Conservation (phyloP, 495 filamentous ascomycete species). For the Clavariopsis aquatica region DNA sequence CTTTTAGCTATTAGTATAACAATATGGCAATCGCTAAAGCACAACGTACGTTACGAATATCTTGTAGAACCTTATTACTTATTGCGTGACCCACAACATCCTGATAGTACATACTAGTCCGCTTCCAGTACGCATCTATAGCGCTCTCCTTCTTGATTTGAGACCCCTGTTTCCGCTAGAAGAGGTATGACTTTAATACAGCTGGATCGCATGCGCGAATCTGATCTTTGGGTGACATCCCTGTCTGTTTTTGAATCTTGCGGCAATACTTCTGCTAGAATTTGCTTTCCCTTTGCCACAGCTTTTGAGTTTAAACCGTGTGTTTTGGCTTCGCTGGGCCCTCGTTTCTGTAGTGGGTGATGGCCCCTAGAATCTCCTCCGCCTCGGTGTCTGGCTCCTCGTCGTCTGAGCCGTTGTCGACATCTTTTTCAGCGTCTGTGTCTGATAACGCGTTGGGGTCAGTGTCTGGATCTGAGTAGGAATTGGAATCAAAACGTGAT, state of each 20-base stretch:
- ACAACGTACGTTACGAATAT: constrained; percentile 22
- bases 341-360: constrained; percentile 6
- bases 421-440: not conserved
- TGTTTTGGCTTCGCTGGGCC: constrained; percentile 14
- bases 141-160: constrained; percentile 19
- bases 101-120: constrained; percentile 12
- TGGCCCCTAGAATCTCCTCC: constrained; percentile 15
- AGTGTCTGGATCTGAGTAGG: not conserved
- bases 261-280: constrained; percentile 14
- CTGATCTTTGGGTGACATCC: not conserved
- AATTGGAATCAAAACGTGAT: too few species aligned
- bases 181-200: constrained; percentile 17
- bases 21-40: not conserved
- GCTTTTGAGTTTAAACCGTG: not conserved
- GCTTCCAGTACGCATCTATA: constrained; percentile 13
- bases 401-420: not conserved
- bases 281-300: constrained; percentile 24
- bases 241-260: constrained; percentile 7
- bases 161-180: constrained; percentile 14
- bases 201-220: constrained; percentile 3
- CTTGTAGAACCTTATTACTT: constrained; percentile 6
- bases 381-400: constrained; percentile 12
- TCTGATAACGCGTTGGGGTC: too few species aligned
- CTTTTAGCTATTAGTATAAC: not conserved
- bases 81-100: constrained; percentile 16